Percentiles rank a stretch among this genome's conserved stretches.
phyloP scores from a whole-genome alignment of 192 early-diverging fungal genomes.

The Coemansia nantahalensis region DNA sequence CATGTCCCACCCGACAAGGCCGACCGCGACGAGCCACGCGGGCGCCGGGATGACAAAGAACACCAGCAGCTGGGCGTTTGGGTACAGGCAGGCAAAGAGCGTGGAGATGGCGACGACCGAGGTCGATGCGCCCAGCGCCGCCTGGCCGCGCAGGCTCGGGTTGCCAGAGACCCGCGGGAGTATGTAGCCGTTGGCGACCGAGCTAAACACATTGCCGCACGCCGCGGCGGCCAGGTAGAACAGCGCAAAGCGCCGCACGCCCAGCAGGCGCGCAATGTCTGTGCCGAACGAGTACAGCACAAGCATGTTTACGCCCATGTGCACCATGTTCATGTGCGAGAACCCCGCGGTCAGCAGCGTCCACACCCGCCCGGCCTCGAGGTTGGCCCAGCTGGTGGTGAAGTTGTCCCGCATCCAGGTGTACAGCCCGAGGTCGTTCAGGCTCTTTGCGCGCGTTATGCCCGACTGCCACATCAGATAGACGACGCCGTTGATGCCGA shows the following conservation, averaged over 20 bases:
- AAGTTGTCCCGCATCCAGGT: conserved; percentile 40
- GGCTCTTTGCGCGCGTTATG: conserved; percentile 6
- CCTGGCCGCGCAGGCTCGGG: conserved; percentile 11
- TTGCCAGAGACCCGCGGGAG: conserved; percentile 11
- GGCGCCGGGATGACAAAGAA: conserved; percentile 46
- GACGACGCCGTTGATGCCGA: conserved; percentile 37
- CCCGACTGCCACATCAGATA: conserved; percentile 38
- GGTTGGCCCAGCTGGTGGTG: conserved; percentile 26
- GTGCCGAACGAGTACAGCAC: conserved; percentile 46
- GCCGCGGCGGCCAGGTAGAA: conserved; percentile 43
- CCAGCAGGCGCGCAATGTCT: conserved; percentile 30
- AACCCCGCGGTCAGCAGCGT: conserved; percentile 54
- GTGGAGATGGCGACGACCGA: conserved; percentile 41
- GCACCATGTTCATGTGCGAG: conserved; percentile 44
- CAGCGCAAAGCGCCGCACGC: conserved; percentile 17
- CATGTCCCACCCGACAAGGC: conserved; percentile 45
- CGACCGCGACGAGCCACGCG: conserved; percentile 37
- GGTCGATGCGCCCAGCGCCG: conserved; percentile 48
- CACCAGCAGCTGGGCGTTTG: conserved; percentile 30
- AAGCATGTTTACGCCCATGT: conserved; percentile 52
- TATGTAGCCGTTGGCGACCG: conserved; percentile 22
- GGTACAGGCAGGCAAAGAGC: conserved; percentile 48
- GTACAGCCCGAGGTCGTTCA: conserved; percentile 16
- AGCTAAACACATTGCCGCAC: conserved; percentile 29
- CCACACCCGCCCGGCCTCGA: conserved; percentile 37